phyloP scores from a whole-genome alignment of 768 basidiomycete genomes.

The Dacryopinax spathularia region DNA sequence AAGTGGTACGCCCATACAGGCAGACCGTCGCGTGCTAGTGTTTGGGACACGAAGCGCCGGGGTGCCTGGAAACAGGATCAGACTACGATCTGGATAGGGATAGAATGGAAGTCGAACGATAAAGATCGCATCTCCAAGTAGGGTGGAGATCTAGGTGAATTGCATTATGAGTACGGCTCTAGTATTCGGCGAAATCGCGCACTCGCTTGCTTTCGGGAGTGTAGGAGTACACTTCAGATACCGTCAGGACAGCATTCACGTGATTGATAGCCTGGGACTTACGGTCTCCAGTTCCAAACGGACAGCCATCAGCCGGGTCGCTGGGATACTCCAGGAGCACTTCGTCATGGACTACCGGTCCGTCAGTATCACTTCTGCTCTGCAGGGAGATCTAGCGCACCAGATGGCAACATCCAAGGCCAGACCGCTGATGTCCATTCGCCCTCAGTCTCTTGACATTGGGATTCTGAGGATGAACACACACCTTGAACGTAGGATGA shows the following conservation, averaged over 20 bases:
- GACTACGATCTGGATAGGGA: too few species aligned
- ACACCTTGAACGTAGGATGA: neutral
- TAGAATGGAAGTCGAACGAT: neutral
- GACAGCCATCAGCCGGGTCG: neutral
- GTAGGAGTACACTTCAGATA: neutral
- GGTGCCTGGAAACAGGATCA: too few species aligned
- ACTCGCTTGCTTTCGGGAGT: neutral
- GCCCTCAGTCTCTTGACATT: too few species aligned
- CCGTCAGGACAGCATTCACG: too few species aligned
- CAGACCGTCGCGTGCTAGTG: neutral
- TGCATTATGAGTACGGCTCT: too few species aligned
- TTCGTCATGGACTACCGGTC: neutral
- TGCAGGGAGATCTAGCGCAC: neutral
- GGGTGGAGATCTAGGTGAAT: neutral
- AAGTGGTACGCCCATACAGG: neutral
- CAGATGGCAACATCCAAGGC: neutral
- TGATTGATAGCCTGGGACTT: too few species aligned
- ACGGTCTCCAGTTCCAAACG: neutral
- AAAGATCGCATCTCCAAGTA: neutral
- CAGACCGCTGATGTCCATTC: neutral
- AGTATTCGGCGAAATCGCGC: neutral
- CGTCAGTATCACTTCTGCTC: neutral
- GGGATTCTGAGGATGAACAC: too few species aligned
- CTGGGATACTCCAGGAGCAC: neutral
- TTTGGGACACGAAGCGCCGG: neutral